These are phyloP conservation scores for Yamadazyma dushanensis DNA, from an alignment of 1,139 yeast species.

Conservation along the genomic window DNA sequence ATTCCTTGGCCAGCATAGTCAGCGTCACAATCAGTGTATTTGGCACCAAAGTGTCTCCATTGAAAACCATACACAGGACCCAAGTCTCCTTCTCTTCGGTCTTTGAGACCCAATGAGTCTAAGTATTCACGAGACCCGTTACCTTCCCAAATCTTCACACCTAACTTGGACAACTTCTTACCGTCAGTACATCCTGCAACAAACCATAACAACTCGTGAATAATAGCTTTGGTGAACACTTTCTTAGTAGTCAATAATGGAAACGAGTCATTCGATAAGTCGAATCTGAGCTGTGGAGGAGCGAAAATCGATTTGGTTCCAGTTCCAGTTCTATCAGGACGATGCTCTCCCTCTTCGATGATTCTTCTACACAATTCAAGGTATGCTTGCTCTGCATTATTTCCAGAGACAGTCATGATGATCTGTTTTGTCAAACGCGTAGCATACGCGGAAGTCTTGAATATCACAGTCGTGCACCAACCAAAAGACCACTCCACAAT, in stretches of 20 bases:
- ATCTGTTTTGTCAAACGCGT: constrained; percentile 1
- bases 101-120: constrained; percentile 75
- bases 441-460: not conserved
- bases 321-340: constrained; percentile 97
- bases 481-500: no score
- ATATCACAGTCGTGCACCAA: not conserved
- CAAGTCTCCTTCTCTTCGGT: constrained; percentile 88
- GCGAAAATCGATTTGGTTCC: constrained; percentile 91
- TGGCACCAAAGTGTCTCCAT: constrained; percentile 99
- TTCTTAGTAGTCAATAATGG: constrained; percentile 92
- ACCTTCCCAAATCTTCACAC: constrained; percentile 97
- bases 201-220: constrained; percentile 91
- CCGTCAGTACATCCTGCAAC: constrained; percentile 89
- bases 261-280: constrained; percentile 65
- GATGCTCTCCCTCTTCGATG: constrained; percentile 78
- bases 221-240: constrained; percentile 86
- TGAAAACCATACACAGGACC: constrained; percentile 99
- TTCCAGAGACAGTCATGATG: constrained; percentile 28
- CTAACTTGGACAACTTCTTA: constrained; percentile 70
- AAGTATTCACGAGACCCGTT: constrained; percentile 94
- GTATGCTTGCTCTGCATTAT: constrained; percentile 76
- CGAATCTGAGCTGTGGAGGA: constrained; percentile 92
- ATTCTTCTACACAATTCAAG: constrained; percentile 78
- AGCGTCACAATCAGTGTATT: constrained; percentile 78
- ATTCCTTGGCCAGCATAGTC: constrained; percentile 87